Evolutionary conservation across 768 basidiomycete species (phyloP), one percentile per base, ranked within the genome.

Genomic region (Leccinum sublutescens): DNA sequence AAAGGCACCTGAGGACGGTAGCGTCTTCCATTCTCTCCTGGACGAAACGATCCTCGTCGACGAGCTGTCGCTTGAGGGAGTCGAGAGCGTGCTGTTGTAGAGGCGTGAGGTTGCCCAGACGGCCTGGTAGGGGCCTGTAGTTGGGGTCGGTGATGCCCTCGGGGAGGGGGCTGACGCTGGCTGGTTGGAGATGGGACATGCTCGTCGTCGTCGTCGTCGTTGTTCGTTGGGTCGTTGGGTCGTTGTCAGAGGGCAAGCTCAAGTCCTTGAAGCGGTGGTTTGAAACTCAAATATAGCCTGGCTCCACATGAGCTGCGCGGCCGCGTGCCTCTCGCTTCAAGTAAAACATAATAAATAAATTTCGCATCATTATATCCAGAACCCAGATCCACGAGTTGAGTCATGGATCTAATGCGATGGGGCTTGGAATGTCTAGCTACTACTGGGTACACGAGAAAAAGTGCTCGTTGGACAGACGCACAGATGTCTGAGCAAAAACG

Each of bases 61-160:
- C 70, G 60, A 93, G 76, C 67, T 89, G 80, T 63, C 79, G 77
- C 71, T 81, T 84, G 74, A 95, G 79, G 66, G 86, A 82, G 34
- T 87, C 82, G 58, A 94, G 85, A 3, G 85, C 80, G 60, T 85
- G 77, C 62, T 82, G 80, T 68, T 93, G 89, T 7, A 71, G 59
- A 0, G 78, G 70, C 1, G 82, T 82, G 66, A 95, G 81, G 71
- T 94, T 93, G n/a, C 93, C 93, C 40, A 92, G 75, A 31, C 86
- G 80, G 15, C 93, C 92, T 19, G 91, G 86, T 1, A 77, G 76
- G 12, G 88, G 87, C 65, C 77, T 82, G 73, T 85, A 88, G 71
- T 80, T 80, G 17, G 85, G 80, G 73, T 88, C 82, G 3, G 85
- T 85, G 60, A 86, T 75, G 57, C 85, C 85, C 36, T 74, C 75